Percentiles rank a stretch among this genome's conserved stretches.
Evolutionary conservation across 2,329 filamentous ascomycete species (phyloP).

Genomic region (Macrophomina tecta): DNA sequence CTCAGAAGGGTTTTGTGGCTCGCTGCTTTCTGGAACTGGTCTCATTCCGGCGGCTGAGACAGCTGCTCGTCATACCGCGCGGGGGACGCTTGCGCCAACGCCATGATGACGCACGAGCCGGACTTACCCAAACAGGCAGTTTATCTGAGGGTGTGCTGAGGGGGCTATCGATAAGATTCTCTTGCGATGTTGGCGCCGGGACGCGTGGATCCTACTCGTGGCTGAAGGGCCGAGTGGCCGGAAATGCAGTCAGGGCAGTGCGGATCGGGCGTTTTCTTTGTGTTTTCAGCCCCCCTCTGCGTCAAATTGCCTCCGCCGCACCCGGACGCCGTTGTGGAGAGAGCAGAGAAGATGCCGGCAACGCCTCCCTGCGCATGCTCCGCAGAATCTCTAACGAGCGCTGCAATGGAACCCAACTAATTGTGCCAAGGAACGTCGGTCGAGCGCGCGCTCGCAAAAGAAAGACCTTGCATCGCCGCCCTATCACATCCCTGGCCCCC

Average conservation of each 20-base stretch:
- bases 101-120: constrained; percentile 25
- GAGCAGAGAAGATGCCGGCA: constrained; percentile 1
- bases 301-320: constrained; percentile 17
- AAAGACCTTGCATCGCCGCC: constrained; percentile 22
- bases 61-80: constrained; percentile 16
- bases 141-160: constrained; percentile 6
- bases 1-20: neutral
- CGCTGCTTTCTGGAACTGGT: neutral
- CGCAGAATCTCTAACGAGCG: constrained; percentile 5
- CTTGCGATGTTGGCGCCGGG: neutral
- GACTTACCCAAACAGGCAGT: constrained; percentile 11
- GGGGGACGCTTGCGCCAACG: constrained; percentile 9
- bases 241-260: neutral
- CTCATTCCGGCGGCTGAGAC: constrained; percentile 23
- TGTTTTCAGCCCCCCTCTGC: constrained; percentile 14
- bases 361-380: constrained; percentile 8
- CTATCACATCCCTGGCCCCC: constrained; percentile 21
- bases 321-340: constrained; percentile 24
- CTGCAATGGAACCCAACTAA: constrained; percentile 27
- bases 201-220: neutral
- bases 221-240: neutral
- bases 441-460: constrained; percentile 11
- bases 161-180: constrained; percentile 17
- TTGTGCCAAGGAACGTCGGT: constrained; percentile 14
- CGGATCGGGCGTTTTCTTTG: neutral